Percentiles rank a stretch among this genome's conserved stretches.
Evolutionary conservation across 352 stramenopile genomes (phyloP).

Genomic region (Plasmopara viticola): DNA sequence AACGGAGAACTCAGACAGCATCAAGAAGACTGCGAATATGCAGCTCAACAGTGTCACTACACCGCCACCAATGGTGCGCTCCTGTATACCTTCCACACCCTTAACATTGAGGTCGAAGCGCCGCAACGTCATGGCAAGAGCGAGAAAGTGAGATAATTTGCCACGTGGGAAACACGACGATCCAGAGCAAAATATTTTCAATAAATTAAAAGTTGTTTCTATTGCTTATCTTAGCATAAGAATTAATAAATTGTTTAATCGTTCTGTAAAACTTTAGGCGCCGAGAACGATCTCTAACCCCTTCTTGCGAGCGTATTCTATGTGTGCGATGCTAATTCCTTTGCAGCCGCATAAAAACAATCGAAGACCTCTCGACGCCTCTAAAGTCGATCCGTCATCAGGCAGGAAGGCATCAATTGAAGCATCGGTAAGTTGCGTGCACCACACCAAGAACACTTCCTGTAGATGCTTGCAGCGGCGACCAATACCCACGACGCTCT

Average conservation of each 20-base stretch:
- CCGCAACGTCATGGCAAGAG: slow-evolving; percentile 44
- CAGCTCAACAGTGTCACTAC: slow-evolving; percentile 80
- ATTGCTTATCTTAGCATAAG: no score
- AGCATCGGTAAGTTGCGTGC: slow-evolving; percentile 73
- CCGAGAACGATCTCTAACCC: slow-evolving; percentile 31
- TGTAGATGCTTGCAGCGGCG: slow-evolving; percentile 51
- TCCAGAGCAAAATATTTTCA: no score
- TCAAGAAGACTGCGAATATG: slow-evolving; percentile 57
- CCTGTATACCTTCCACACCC: slow-evolving; percentile 86
- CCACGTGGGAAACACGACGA: slow-evolving; percentile 12
- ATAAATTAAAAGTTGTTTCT: no score
- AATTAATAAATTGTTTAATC: no score
- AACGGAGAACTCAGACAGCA: slow-evolving; percentile 79
- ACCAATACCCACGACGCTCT: slow-evolving; percentile 63
- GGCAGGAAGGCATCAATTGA: slow-evolving; percentile 53
- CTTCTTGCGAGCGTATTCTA: slow-evolving; percentile 27
- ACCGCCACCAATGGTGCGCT: slow-evolving; percentile 77
- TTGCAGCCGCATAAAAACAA: slow-evolving; percentile 73
- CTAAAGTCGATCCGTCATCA: slow-evolving; percentile 4
- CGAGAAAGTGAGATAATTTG: slow-evolving; percentile 13
- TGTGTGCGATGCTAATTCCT: slow-evolving; percentile 31
- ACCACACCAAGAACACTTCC: slow-evolving; percentile 75
- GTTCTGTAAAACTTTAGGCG: no score
- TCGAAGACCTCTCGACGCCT: slow-evolving; percentile 18
- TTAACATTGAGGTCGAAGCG: slow-evolving; percentile 86